Evolutionary conservation across 2,329 filamentous ascomycete species (phyloP).

Genomic region (Neofusicoccum ribis): DNA sequence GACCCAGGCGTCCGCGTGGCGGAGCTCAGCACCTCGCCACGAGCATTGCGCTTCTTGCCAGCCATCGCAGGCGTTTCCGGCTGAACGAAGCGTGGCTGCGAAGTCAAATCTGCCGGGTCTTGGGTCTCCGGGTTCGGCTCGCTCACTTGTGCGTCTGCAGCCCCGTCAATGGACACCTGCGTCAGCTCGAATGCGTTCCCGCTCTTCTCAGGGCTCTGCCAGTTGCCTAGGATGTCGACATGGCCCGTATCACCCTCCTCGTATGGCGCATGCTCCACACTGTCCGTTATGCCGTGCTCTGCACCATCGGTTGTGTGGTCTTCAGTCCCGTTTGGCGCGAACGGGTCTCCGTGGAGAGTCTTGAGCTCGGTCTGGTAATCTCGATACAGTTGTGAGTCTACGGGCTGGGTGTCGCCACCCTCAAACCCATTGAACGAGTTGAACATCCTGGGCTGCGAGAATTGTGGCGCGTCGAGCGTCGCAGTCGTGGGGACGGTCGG

Average conservation of each 20-base stretch:
- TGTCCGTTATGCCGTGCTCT: background rate
- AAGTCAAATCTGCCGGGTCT: conserved; percentile 24
- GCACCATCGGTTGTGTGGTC: background rate
- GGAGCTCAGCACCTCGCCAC: conserved; percentile 45
- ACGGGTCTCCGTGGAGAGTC: background rate
- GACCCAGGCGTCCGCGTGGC: conserved; percentile 43
- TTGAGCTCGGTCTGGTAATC: conserved; percentile 27
- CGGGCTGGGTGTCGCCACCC: conserved; percentile 49
- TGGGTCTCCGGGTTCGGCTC: conserved; percentile 11
- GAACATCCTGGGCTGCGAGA: conserved; percentile 28
- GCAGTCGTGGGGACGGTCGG: background rate
- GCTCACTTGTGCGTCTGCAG: background rate
- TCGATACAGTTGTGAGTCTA: conserved; percentile 48
- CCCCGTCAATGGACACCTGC: background rate
- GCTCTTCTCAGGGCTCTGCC: conserved; percentile 16
- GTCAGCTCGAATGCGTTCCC: background rate
- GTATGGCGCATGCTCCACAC: background rate
- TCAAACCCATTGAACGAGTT: conserved; percentile 41
- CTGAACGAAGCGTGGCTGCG: conserved; percentile 34
- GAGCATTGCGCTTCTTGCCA: conserved; percentile 40
- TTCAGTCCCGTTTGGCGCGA: background rate
- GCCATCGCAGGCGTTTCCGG: conserved; percentile 46
- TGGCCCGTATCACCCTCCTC: conserved; percentile 31
- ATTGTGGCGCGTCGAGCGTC: background rate
- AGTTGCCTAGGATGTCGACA: conserved; percentile 32